Conservation (phyloP, 2,329 filamentous ascomycete species). For the Tothia fuscella region DNA sequence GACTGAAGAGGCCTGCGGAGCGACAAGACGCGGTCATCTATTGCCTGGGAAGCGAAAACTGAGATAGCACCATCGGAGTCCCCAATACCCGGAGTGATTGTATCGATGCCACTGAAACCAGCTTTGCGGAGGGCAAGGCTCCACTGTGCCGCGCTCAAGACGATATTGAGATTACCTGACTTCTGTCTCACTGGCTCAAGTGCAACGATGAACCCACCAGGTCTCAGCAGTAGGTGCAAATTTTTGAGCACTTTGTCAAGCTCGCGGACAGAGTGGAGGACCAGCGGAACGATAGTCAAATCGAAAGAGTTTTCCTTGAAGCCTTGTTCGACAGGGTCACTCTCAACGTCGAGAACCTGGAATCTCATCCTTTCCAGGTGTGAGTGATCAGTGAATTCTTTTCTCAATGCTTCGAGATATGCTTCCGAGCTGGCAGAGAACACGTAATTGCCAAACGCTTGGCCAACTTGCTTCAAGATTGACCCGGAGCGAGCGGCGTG, state of each 20-base stretch:
- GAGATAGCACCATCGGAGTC: neutral
- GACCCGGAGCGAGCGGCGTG: too few species aligned
- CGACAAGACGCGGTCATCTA: neutral
- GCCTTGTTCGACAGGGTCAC: slow-evolving; percentile 8
- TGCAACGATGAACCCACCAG: slow-evolving; percentile 15
- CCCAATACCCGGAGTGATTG: neutral
- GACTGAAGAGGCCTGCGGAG: too few species aligned
- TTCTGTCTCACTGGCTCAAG: neutral
- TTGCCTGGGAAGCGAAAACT: neutral
- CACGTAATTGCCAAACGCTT: too few species aligned
- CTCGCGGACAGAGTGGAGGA: slow-evolving; percentile 14
- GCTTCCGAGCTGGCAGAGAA: too few species aligned
- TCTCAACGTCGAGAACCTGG: slow-evolving; percentile 9
- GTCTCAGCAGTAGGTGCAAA: slow-evolving; percentile 13
- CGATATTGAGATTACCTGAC: neutral
- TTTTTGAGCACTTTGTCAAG: slow-evolving; percentile 14
- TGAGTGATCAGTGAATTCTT: too few species aligned
- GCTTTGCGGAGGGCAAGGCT: too few species aligned
- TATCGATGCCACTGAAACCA: neutral
- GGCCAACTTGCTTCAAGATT: too few species aligned
- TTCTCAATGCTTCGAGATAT: too few species aligned
- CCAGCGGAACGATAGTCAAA: slow-evolving; percentile 18
- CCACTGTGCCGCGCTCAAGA: too few species aligned
- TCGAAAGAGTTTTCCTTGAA: slow-evolving; percentile 15
- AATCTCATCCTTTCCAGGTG: too few species aligned